phyloP scores from a whole-genome alignment of 805 yeast species.

The Metschnikowia hibisci region DNA sequence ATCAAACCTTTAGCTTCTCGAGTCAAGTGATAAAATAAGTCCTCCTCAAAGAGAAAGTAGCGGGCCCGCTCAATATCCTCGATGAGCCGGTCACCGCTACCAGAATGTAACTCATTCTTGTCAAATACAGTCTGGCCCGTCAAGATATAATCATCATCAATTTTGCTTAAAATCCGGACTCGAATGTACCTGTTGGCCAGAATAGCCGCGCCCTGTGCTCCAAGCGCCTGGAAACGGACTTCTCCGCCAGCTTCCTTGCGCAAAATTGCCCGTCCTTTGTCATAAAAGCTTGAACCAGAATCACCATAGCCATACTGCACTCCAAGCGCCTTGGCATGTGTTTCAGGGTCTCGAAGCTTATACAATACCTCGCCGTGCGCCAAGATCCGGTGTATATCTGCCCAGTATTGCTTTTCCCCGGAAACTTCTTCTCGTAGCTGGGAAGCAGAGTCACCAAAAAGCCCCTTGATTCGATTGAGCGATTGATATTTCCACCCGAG shows the following conservation, averaged over 20 bases:
- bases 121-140: constrained; percentile 53
- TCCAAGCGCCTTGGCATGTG: constrained; percentile 55
- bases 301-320: constrained; percentile 90
- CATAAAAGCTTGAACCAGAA: constrained; percentile 75
- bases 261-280: constrained; percentile 72
- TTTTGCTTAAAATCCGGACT: constrained; percentile 55
- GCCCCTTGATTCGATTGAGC: constrained; percentile 49
- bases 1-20: constrained; percentile 71
- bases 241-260: constrained; percentile 43
- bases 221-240: constrained; percentile 31
- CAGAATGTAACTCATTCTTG: constrained; percentile 8
- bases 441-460: constrained; percentile 48
- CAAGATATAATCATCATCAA: constrained; percentile 50
- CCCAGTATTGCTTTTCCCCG: constrained; percentile 70
- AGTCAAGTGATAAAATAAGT: constrained; percentile 70
- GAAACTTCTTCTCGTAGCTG: constrained; percentile 51
- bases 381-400: constrained; percentile 41
- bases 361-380: constrained; percentile 58
- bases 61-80: constrained; percentile 64
- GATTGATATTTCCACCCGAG: constrained; percentile 86
- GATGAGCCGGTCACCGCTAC: constrained; percentile 27
- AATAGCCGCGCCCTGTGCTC: constrained; percentile 24
- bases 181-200: constrained; percentile 48
- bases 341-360: constrained; percentile 53
- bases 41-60: constrained; percentile 80